Base-by-base conservation (phyloP, 805 yeast species). In the Pichia membranifaciens region DNA sequence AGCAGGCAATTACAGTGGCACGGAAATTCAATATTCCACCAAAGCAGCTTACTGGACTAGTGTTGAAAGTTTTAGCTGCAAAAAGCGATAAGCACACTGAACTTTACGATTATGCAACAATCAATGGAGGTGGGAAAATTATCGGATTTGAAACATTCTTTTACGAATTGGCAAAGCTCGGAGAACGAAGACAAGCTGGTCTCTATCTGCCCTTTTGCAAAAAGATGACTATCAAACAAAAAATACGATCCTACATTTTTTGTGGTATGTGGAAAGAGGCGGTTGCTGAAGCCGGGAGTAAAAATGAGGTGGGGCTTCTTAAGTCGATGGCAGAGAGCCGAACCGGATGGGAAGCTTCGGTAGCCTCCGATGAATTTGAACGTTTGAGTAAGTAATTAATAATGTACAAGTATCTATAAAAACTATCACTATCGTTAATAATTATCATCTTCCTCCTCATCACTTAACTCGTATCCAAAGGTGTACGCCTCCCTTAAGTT, bases 131-230 rank as follows among this genome's bases (percentile, higher is more conserved):
- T 0, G 32, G 38, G 4, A 36, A 41, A n/a, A 84, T 87, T 0
- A 84, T 88, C 37, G 89, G 91, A 0, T 82, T 82, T 50, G 73
- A 72, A 50, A 81, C 84, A 0, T 81, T 88, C 53, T 84, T 71
- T 47, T 68, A 73, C 15, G 75, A 77, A 34, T 73, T 82, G 34
- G 56, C 75, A 36, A 71, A 70, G 46, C 69, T 74, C 4, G 85
- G 81, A 0, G 82, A 82, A 29, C 65, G 71, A 34, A 67, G 76
- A 20, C 81, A 81, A 42, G 87, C 91, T 1, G 72, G 81, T 0
- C 58, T 66, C 17, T 87, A 82, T 55, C 74, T 88, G 17, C 66
- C 70, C 16, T 65, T 78, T 62, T 79, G 86, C 54, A 58, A 64
- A 3, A 66, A 66, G 20, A 52, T 76, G 38, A 58, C 69, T 5